These are phyloP conservation scores for Phlyctochytrium arcticum DNA, from an alignment of 192 early-diverging fungal genomes.

Conservation along the genomic window DNA sequence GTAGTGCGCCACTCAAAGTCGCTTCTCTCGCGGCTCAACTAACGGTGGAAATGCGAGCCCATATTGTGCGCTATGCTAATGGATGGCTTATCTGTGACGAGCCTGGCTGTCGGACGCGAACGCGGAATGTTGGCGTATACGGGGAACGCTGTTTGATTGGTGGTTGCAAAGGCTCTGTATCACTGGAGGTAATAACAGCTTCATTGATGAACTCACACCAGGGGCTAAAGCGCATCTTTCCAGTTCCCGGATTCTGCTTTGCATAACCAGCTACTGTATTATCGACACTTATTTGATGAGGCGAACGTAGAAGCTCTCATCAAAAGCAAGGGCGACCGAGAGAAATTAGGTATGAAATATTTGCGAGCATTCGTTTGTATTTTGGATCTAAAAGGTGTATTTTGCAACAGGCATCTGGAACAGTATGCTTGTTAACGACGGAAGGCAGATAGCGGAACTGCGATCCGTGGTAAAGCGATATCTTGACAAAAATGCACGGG, in stretches of 20 bases:
- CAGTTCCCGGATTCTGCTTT: conserved; percentile 73
- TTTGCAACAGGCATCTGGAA: neutral
- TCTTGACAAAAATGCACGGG: conserved; percentile 65
- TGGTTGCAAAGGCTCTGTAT: conserved; percentile 53
- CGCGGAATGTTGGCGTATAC: conserved; percentile 65
- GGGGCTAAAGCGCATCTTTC: neutral
- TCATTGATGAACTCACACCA: neutral
- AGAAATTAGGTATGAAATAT: neutral
- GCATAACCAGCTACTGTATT: conserved; percentile 81
- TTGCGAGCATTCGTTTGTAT: neutral
- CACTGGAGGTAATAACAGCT: conserved; percentile 51
- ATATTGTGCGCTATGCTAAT: conserved; percentile 72
- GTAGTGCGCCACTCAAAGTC: conserved; percentile 37
- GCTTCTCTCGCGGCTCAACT: conserved; percentile 63
- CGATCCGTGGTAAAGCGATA: conserved; percentile 58
- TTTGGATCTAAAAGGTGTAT: conserved; percentile 1
- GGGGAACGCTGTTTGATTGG: conserved; percentile 63
- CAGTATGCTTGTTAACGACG: conserved; percentile 16
- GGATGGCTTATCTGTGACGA: conserved; percentile 79
- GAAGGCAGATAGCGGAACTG: conserved; percentile 40
- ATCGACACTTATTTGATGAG: conserved; percentile 63
- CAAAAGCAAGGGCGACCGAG: no score
- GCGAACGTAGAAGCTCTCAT: conserved; percentile 16
- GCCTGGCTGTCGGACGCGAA: conserved; percentile 54
- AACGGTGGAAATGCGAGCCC: conserved; percentile 53